These are phyloP conservation scores for Blastocystis sp. DNA, from an alignment of 352 stramenopile genomes.

Conservation along the genomic window DNA sequence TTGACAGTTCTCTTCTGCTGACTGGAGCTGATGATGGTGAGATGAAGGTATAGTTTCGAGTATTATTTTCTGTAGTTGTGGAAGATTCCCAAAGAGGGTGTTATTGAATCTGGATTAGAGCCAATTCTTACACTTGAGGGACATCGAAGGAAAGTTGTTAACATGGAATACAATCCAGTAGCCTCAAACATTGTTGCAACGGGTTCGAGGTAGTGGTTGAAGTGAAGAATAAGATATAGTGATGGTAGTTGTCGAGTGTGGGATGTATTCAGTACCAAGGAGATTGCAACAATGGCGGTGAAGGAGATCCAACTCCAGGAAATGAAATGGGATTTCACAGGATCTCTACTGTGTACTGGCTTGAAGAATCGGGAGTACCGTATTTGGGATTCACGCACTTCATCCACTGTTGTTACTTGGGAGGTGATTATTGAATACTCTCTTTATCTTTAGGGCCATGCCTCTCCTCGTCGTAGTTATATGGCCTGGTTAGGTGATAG, in stretches of 20 bases:
- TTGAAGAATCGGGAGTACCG: slow-evolving; percentile 50
- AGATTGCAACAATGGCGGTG: slow-evolving; percentile 10
- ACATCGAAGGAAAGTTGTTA: slow-evolving; percentile 41
- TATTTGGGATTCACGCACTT: slow-evolving; percentile 41
- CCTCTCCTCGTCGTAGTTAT: slow-evolving; percentile 13
- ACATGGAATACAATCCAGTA: slow-evolving; percentile 39
- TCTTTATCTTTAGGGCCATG: slow-evolving; percentile 1
- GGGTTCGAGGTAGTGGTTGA: slow-evolving; percentile 7
- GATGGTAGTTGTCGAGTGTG: slow-evolving; percentile 30
- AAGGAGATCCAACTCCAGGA: slow-evolving; percentile 28
- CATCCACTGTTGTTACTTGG: not conserved
- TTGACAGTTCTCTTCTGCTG: slow-evolving; percentile 11
- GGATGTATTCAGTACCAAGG: slow-evolving; percentile 23
- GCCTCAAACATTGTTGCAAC: slow-evolving; percentile 8
- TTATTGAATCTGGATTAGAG: not conserved
- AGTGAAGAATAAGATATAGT: not conserved
- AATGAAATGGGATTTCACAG: slow-evolving; percentile 62
- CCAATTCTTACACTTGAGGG: slow-evolving; percentile 17
- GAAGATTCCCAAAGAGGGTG: slow-evolving; percentile 6
- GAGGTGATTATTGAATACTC: not conserved
- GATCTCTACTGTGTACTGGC: slow-evolving; percentile 32
- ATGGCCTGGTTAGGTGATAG: slow-evolving; percentile 42
- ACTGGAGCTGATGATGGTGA: slow-evolving; percentile 54
- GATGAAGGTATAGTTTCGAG: not conserved
- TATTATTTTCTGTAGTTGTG: not conserved